Conservation (phyloP, 108 stramenopile species). For the Nitzschia palea region DNA sequence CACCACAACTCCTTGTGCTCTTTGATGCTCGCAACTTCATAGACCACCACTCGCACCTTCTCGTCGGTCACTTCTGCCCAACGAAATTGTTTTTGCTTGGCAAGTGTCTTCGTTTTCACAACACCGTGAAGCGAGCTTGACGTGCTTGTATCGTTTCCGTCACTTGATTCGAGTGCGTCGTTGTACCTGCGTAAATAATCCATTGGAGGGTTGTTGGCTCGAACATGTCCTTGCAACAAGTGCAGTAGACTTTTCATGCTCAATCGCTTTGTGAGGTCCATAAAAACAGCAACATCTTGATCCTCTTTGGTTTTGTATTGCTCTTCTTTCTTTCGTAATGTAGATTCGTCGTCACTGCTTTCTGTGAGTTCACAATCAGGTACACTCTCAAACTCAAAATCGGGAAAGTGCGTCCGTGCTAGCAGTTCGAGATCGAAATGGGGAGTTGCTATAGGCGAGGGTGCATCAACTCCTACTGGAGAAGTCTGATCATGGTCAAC, state of each 20-base stretch:
- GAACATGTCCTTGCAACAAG: constrained; percentile 36
- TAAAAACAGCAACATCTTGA: constrained; percentile 40
- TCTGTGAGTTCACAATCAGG: neutral
- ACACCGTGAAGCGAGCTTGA: no score
- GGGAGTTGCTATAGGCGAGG: neutral
- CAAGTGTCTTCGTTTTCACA: neutral
- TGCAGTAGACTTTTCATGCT: constrained; percentile 13
- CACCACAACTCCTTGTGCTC: constrained; percentile 24
- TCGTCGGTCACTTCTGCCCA: constrained; percentile 18
- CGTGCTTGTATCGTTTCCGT: no score
- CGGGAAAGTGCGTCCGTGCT: constrained; percentile 1
- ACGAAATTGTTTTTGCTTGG: constrained; percentile 25
- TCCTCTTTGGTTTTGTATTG: constrained; percentile 20
- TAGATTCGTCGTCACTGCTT: constrained; percentile 2
- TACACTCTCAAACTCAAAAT: neutral
- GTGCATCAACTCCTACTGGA: no score
- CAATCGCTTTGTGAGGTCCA: constrained; percentile 23
- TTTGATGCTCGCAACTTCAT: constrained; percentile 20
- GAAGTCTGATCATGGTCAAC: no score
- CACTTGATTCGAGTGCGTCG: neutral
- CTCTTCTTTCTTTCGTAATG: neutral
- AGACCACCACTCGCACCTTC: constrained; percentile 2
- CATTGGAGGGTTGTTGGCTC: neutral
- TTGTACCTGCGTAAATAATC: neutral
- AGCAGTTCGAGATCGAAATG: neutral